phyloP scores from a whole-genome alignment of 2,329 filamentous ascomycete genomes.

The Alternaria sp. region DNA sequence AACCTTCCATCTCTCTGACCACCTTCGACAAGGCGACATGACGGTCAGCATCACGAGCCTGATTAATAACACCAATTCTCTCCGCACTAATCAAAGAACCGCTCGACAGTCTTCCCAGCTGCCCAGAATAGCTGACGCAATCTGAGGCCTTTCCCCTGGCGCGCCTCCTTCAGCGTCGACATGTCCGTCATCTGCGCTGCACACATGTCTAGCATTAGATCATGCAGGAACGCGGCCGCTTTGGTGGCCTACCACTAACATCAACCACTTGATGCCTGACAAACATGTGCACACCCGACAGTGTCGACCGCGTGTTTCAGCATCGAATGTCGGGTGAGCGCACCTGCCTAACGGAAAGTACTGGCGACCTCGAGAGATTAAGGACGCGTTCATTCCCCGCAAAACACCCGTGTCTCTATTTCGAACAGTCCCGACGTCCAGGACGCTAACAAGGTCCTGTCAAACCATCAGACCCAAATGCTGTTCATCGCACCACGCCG shows the following conservation, averaged over 20 bases:
- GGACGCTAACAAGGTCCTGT: not conserved
- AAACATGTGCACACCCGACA: conserved; percentile 4
- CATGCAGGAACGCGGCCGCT: conserved; percentile 33
- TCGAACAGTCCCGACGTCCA: not conserved
- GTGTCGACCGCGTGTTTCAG: conserved; percentile 10
- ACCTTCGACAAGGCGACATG: conserved; percentile 8
- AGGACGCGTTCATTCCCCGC: conserved; percentile 18
- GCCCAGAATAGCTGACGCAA: not conserved
- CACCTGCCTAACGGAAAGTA: conserved; percentile 8
- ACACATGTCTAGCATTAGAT: conserved; percentile 10
- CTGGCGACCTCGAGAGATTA: conserved; percentile 19
- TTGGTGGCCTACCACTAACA: conserved; percentile 10
- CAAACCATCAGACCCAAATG: not conserved
- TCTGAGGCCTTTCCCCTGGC: conserved; percentile 5
- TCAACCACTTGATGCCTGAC: not conserved
- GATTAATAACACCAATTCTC: not conserved
- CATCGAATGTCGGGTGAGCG: conserved; percentile 1
- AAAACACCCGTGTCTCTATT: conserved; percentile 11
- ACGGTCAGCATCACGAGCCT: not conserved
- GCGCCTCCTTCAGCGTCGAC: conserved; percentile 10
- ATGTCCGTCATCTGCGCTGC: conserved; percentile 10
- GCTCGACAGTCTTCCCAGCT: not conserved
- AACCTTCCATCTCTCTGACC: conserved; percentile 6
- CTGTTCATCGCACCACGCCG: not conserved
- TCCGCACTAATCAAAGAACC: not conserved